Evolutionary conservation across 257 asterid genomes (phyloP), one percentile per base, ranked within the genome.

Genomic region (Linderniella brevidens): DNA sequence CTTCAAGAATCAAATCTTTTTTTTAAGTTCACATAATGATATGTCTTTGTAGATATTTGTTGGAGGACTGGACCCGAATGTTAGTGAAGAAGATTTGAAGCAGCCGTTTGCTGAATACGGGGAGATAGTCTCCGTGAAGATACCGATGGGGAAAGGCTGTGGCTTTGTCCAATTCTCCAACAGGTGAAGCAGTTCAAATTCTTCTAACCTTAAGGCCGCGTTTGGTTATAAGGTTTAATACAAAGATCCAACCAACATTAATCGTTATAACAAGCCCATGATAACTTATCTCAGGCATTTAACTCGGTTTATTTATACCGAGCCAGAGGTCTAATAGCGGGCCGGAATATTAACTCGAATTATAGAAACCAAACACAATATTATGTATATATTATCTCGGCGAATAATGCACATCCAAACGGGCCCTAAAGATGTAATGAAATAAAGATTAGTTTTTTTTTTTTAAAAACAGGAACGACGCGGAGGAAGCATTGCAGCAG

Each of bases 11-110:
- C 59, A 54, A 46, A 41, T 58, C 68, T 73, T 56, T 74, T 54
- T 13, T 46, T 15, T 49, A n/a, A n/a, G n/a, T 25, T 25, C 32
- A 2, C 32, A 2, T n/a, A n/a, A n/a, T n/a, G n/a, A n/a, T n/a
- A n/a, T 37, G 35, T 52, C 46, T 48, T 37, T 63, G 12, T 75
- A 86, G 97, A 86, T 82, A 39, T 82, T 86, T 69, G 97, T 86
- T 60, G 97, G 97, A 64, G 93, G 97, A 38, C 93, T 86, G 12
- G 97, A 82, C 58, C 82, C 93, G 20, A 77, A 68, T 53, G 92
- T 76, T 0, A 69, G 76, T 29, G 93, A 86, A 39, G 93, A 86
- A 63, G 94, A 86, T 71, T 85, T 86, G 43, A 82, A 69, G 71
- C 92, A 75, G 46, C 87, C 92, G 41, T 86, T 86, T 63, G 63